Evolutionary conservation across 345 rosid genomes (phyloP).

Genomic region (Arabidopsis thaliana): TAIR10.1 NC_003075.7:18583501-18584000

Average conservation of each 20-base stretch:
- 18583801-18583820: no score
- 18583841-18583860: slow-evolving; percentile 3
- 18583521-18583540: slow-evolving; percentile 21
- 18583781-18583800: background rate
- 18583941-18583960: slow-evolving; percentile 73
- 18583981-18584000: slow-evolving; percentile 76
- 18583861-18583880: background rate
- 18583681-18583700: background rate
- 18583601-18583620: slow-evolving; percentile 64
- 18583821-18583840: background rate
- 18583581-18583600: slow-evolving; percentile 63
- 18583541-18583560: slow-evolving; percentile 53
- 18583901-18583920: slow-evolving; percentile 72
- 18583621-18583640: slow-evolving; percentile 65
- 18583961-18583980: slow-evolving; percentile 79
- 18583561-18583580: slow-evolving; percentile 59
- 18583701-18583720: slow-evolving; percentile 11
- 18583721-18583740: background rate
- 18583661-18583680: background rate
- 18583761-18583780: background rate
- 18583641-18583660: slow-evolving; percentile 43
- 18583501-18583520: slow-evolving; percentile 1
- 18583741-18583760: background rate
- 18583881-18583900: slow-evolving; percentile 58
- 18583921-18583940: slow-evolving; percentile 84